Percentiles rank a stretch among this genome's conserved stretches.
Conservation (phyloP, 805 yeast species). For the Saccharomycopsis fodiens region DNA sequence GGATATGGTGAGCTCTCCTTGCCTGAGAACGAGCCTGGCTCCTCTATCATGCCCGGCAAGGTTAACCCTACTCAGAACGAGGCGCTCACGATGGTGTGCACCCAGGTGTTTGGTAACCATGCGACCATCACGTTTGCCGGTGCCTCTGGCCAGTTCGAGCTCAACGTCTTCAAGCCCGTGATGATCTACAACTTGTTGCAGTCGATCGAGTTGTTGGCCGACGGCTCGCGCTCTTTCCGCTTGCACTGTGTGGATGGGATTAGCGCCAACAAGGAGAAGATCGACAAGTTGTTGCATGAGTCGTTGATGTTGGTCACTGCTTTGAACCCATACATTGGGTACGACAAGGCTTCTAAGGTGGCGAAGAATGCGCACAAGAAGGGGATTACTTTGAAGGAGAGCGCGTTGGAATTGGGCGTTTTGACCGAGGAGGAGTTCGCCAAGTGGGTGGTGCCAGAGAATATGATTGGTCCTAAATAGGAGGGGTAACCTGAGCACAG, state of each 20-base stretch:
- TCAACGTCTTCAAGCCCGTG: conserved; percentile 96
- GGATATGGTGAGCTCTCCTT: conserved; percentile 94
- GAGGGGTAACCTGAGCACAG: too few species aligned
- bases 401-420: conserved; percentile 87
- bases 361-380: conserved; percentile 99
- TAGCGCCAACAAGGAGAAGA: conserved; percentile 79
- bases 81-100: conserved; percentile 96
- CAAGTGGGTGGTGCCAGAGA: conserved; percentile 95
- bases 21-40: conserved; percentile 99
- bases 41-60: conserved; percentile 99
- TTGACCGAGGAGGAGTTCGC: conserved; percentile 82
- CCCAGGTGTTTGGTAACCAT: conserved; percentile 97
- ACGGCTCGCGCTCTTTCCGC: conserved; percentile 86
- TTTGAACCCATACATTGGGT: conserved; percentile 96
- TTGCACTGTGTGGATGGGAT: conserved; percentile 93
- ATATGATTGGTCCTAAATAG: conserved; percentile 91
- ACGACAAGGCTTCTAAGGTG: conserved; percentile 93
- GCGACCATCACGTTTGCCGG: conserved; percentile 94
- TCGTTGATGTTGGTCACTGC: conserved; percentile 98
- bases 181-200: conserved; percentile 85
- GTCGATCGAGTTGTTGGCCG: conserved; percentile 83
- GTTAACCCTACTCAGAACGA: conserved; percentile 99
- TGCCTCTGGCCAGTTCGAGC: conserved; percentile 97
- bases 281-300: conserved; percentile 81
- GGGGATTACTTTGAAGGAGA: conserved; percentile 90